Evolutionary conservation across 2,329 filamentous ascomycete genomes (phyloP).

Genomic region (Sporothrix brasiliensis): DNA sequence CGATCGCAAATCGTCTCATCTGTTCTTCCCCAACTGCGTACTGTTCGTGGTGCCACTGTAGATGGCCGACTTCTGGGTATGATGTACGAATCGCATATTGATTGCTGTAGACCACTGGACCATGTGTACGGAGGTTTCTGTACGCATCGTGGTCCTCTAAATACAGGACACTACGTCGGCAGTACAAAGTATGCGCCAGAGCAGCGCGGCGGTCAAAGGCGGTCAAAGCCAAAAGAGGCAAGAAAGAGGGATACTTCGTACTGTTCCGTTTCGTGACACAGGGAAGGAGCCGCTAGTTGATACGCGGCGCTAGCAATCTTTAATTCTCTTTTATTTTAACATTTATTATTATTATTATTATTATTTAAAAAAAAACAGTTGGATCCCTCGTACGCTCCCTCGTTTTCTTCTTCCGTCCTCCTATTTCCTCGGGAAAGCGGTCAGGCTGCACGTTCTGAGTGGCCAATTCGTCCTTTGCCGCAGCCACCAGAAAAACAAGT

Average conservation of each 20-base stretch:
- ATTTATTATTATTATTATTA: background rate
- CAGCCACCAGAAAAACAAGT: slow-evolving; percentile 7
- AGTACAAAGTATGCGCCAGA: background rate
- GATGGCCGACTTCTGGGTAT: background rate
- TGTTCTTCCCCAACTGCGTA: slow-evolving; percentile 11
- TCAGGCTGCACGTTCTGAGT: slow-evolving; percentile 19
- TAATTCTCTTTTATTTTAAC: background rate
- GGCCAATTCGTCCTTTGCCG: slow-evolving; percentile 25
- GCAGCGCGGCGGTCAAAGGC: background rate
- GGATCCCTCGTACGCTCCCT: too few species aligned
- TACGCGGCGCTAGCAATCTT: slow-evolving; percentile 7
- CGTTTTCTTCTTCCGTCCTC: background rate
- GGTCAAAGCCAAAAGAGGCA: background rate
- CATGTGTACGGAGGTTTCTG: too few species aligned
- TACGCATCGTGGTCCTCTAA: slow-evolving; percentile 4
- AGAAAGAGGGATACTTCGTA: background rate
- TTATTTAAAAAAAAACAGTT: background rate
- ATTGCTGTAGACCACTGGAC: too few species aligned
- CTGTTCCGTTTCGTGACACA: background rate
- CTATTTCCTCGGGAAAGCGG: slow-evolving; percentile 20
- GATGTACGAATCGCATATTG: background rate
- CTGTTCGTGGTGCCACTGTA: background rate
- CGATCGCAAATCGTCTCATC: background rate
- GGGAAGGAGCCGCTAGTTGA: background rate
- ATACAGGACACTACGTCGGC: background rate